These are phyloP conservation scores for Amyloporia xantha DNA, from an alignment of 768 basidiomycete genomes.

Conservation along the genomic window DNA sequence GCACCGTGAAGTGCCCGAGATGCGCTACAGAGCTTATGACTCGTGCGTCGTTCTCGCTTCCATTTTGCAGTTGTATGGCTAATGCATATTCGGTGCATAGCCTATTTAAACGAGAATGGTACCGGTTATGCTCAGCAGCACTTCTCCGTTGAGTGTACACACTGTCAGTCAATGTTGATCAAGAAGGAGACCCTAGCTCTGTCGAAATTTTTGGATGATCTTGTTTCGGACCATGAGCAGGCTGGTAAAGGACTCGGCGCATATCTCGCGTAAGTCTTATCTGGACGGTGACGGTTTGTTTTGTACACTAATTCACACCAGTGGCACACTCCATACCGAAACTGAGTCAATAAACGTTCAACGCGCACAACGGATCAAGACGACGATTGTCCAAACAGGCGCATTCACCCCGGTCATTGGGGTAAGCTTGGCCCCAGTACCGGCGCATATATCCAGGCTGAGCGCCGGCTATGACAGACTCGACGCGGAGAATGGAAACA, in stretches of 20 bases:
- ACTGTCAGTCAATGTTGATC: slow-evolving; percentile 34
- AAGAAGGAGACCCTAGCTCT: slow-evolving; percentile 37
- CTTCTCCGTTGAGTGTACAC: slow-evolving; percentile 32
- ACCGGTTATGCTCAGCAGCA: slow-evolving; percentile 43
- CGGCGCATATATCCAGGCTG: no score
- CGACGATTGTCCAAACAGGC: background rate
- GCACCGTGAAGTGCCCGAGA: slow-evolving; percentile 28
- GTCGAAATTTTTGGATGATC: slow-evolving; percentile 36
- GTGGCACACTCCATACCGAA: slow-evolving; percentile 30
- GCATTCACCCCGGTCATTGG: no score
- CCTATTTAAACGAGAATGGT: slow-evolving; percentile 32
- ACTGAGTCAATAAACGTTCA: slow-evolving; percentile 20
- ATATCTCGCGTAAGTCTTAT: background rate
- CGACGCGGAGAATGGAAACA: background rate
- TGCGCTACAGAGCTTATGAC: slow-evolving; percentile 24
- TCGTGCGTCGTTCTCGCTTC: slow-evolving; percentile 31
- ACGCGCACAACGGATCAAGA: slow-evolving; percentile 25
- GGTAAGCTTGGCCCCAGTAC: no score
- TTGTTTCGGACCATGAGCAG: slow-evolving; percentile 19
- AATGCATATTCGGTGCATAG: no score
- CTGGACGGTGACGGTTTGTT: background rate
- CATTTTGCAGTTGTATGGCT: no score
- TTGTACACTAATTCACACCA: slow-evolving; percentile 5
- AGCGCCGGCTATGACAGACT: no score
- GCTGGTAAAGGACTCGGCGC: background rate